Evolutionary conservation across 129 eudicot species (phyloP).

Genomic region (Dittrichia graveolens): DNA sequence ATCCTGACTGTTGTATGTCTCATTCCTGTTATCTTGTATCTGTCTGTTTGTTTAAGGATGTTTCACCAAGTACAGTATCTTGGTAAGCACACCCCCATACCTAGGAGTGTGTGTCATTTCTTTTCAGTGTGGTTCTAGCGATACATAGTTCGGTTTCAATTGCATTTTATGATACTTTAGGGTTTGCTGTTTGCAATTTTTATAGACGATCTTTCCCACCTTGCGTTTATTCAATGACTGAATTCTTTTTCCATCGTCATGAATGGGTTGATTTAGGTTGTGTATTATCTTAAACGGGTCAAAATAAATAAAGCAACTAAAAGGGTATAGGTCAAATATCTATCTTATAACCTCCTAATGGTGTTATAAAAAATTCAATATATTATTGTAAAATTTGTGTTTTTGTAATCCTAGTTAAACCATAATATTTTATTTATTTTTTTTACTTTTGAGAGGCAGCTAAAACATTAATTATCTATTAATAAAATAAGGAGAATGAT

Average conservation of each 20-base stretch:
- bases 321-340: neutral
- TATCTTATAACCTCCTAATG: neutral
- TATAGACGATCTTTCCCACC: constrained; percentile 1
- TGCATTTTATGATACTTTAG: constrained; percentile 5
- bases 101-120: neutral
- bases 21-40: neutral
- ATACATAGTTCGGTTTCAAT: neutral
- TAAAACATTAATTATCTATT: neutral
- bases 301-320: neutral
- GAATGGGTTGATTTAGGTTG: neutral
- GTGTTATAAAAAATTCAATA: neutral
- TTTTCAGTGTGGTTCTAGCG: constrained; percentile 7
- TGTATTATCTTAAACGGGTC: neutral
- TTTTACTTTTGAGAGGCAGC: too few relatives aligned
- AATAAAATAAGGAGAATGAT: neutral
- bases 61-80: constrained; percentile 14
- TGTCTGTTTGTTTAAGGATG: constrained; percentile 16
- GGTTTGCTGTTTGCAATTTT: neutral
- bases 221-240: neutral
- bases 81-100: constrained; percentile 20
- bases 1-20: constrained; percentile 9
- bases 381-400: neutral
- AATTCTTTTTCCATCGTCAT: neutral
- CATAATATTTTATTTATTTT: too few relatives aligned
- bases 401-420: neutral